Conservation (phyloP, 805 yeast species). For the Kregervanrija fluxuum region DNA sequence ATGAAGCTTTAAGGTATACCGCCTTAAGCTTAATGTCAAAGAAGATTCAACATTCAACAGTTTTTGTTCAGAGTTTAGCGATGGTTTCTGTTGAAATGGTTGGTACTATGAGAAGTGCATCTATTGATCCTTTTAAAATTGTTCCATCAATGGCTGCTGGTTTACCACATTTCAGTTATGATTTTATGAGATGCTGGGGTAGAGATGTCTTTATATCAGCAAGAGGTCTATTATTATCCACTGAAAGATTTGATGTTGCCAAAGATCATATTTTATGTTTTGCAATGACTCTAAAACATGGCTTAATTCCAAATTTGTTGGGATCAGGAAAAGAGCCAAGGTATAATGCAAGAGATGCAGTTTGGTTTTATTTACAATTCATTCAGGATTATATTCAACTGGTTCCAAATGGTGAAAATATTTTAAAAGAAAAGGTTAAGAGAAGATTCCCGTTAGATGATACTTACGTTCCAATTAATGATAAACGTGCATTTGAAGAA, state of each 20-base stretch:
- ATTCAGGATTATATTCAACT: constrained; percentile 69
- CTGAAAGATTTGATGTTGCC: constrained; percentile 77
- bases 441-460: constrained; percentile 85
- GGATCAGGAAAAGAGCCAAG: constrained; percentile 94
- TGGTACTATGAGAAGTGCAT: constrained; percentile 65
- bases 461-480: constrained; percentile 59
- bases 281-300: constrained; percentile 90
- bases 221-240: constrained; percentile 71
- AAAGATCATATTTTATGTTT: constrained; percentile 74
- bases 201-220: constrained; percentile 88
- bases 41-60: constrained; percentile 52
- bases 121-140: constrained; percentile 55
- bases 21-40: constrained; percentile 52
- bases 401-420: constrained; percentile 62
- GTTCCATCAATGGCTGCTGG: constrained; percentile 91
- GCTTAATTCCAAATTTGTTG: constrained; percentile 84
- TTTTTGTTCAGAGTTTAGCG: constrained; percentile 73
- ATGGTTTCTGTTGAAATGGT: constrained; percentile 84
- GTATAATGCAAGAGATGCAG: constrained; percentile 94
- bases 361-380: constrained; percentile 89
- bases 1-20: constrained; percentile 69
- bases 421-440: constrained; percentile 64
- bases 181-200: constrained; percentile 98
- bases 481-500: constrained; percentile 68
- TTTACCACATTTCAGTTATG: constrained; percentile 84